Evolutionary conservation across 805 yeast genomes (phyloP).

Genomic region (Saturnispora diversa): DNA sequence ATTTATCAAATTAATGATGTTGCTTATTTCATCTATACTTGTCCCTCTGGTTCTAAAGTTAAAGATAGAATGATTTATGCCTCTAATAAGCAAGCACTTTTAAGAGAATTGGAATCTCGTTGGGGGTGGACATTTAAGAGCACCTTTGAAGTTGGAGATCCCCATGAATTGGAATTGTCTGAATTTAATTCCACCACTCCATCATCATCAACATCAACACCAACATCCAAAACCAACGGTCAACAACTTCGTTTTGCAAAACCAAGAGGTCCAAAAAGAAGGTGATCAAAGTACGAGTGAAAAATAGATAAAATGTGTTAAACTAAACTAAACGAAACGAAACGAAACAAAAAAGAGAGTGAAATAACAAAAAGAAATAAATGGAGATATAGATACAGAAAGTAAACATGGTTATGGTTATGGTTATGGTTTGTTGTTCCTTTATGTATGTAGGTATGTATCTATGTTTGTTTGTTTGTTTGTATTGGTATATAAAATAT

Average conservation of each 20-base stretch:
- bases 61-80: slow-evolving; percentile 92
- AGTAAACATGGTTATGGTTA: too few species aligned
- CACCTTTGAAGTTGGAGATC: slow-evolving; percentile 63
- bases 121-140: slow-evolving; percentile 34
- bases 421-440: too few species aligned
- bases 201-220: background rate
- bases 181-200: slow-evolving; percentile 29
- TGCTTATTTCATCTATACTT: slow-evolving; percentile 65
- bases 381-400: too few species aligned
- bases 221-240: slow-evolving; percentile 1
- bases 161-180: slow-evolving; percentile 54
- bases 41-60: slow-evolving; percentile 86
- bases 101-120: slow-evolving; percentile 39
- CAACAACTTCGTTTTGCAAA: slow-evolving; percentile 37
- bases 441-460: too few species aligned
- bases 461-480: background rate
- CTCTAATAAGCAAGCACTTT: slow-evolving; percentile 58
- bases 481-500: too few species aligned
- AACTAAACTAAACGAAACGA: background rate
- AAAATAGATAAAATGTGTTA: too few species aligned
- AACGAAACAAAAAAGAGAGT: background rate
- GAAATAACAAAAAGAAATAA: too few species aligned
- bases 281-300: slow-evolving; percentile 18
- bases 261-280: slow-evolving; percentile 67
- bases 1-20: slow-evolving; percentile 1